These are phyloP conservation scores for Byssothecium circinans DNA, from an alignment of 2,329 filamentous ascomycete species.

Conservation along the genomic window DNA sequence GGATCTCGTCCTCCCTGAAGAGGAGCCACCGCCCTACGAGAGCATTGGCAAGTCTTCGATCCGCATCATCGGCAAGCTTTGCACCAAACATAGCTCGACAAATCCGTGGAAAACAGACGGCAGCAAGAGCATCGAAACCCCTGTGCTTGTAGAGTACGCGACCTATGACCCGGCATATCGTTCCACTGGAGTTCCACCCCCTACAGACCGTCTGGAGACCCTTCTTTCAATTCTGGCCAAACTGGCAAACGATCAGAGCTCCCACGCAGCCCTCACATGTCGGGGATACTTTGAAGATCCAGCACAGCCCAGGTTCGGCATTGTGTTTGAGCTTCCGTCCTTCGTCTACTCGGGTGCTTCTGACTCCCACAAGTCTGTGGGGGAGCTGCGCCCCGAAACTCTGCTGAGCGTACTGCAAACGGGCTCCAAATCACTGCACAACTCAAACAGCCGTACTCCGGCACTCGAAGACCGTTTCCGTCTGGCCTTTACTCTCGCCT, in stretches of 20 bases:
- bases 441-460: slow-evolving; percentile 45
- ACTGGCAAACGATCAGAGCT: slow-evolving; percentile 36
- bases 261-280: slow-evolving; percentile 57
- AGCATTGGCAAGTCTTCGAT: slow-evolving; percentile 50
- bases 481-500: slow-evolving; percentile 70
- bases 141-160: slow-evolving; percentile 72
- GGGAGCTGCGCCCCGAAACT: slow-evolving; percentile 47
- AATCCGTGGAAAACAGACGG: slow-evolving; percentile 45
- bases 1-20: slow-evolving; percentile 48
- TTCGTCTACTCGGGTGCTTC: slow-evolving; percentile 48
- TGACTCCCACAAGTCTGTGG: slow-evolving; percentile 55
- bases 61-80: slow-evolving; percentile 50
- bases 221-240: slow-evolving; percentile 39
- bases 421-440: slow-evolving; percentile 48
- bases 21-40: slow-evolving; percentile 54
- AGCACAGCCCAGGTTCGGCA: slow-evolving; percentile 66
- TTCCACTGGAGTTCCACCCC: slow-evolving; percentile 50
- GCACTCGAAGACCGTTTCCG: slow-evolving; percentile 75
- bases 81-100: slow-evolving; percentile 36
- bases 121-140: slow-evolving; percentile 43
- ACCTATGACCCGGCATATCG: slow-evolving; percentile 53
- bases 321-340: slow-evolving; percentile 73
- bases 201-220: slow-evolving; percentile 49
- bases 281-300: slow-evolving; percentile 75
- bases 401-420: slow-evolving; percentile 53